These are phyloP conservation scores for Polyrhizophydium stewartii DNA, from an alignment of 371 early-diverging fungal genomes.

Conservation along the genomic window DNA sequence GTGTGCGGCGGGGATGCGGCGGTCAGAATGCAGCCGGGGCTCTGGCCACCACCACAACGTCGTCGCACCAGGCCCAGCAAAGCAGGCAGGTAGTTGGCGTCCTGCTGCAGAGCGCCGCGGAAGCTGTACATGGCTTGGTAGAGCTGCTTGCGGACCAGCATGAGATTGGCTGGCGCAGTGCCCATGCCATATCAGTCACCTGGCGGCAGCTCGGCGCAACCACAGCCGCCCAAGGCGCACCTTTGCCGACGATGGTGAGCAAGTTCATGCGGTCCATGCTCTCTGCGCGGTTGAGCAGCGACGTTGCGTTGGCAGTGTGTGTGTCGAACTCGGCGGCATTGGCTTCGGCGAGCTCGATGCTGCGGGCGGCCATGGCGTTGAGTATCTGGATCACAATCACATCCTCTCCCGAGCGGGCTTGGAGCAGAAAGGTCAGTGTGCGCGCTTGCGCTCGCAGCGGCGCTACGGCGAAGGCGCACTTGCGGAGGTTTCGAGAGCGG, in stretches of 20 bases:
- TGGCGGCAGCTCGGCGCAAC: background rate
- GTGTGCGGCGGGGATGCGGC: background rate
- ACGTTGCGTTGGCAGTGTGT: conserved; percentile 46
- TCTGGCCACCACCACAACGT: background rate
- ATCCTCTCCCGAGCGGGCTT: conserved; percentile 19
- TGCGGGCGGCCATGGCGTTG: conserved; percentile 26
- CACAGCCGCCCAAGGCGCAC: conserved; percentile 7
- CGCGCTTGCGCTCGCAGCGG: too few species aligned
- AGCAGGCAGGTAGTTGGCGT: conserved; percentile 67
- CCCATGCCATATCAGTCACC: background rate
- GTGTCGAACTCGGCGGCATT: background rate
- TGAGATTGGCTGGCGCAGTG: conserved; percentile 18
- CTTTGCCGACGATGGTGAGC: conserved; percentile 68
- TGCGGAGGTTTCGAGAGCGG: too few species aligned
- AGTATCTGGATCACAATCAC: conserved; percentile 13
- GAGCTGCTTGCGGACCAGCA: conserved; percentile 52
- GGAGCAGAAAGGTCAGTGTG: too few species aligned
- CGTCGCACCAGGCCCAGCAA: conserved; percentile 71
- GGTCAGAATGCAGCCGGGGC: background rate
- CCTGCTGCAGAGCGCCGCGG: conserved; percentile 53
- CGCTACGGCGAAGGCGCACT: too few species aligned
- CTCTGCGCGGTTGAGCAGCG: conserved; percentile 66
- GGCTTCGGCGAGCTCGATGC: conserved; percentile 20
- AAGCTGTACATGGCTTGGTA: conserved; percentile 71
- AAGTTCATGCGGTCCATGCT: conserved; percentile 65